Base-by-base conservation (phyloP, 1,284 basidiomycete species). In the Trichosporon ovoides region DNA sequence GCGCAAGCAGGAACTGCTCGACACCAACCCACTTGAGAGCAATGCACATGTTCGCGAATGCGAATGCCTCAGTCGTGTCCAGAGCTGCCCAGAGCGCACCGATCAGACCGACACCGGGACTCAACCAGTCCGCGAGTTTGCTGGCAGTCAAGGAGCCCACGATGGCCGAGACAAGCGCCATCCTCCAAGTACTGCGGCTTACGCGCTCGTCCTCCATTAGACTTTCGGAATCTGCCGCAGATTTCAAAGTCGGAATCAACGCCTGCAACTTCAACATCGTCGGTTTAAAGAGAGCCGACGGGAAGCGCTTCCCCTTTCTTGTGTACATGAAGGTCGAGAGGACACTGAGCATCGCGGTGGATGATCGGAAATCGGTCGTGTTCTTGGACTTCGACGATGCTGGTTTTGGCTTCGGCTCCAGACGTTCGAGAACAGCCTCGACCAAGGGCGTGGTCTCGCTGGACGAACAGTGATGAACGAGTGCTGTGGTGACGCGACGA, bases 401-500 rank as follows among this genome's bases (percentile, higher is more conserved):
- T 1, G 38, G 43, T 2, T 60, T 52, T 13, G 59, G 55, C 12
- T 36, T 54, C 13, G 57, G 54, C 1, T 59, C 63, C 35, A 72
- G 19, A 3, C 65, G 65, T 14, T 53, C 53, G 11, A 78, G 50
- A 11, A 78, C 59, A 4, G 66, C 66, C 24, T 90, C 85, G 1
- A 83, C 80, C 3, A 91, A 65, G 0, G 82, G 73, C 7, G 81
- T 72, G 66, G 89, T 88, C 55, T 85, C 82, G 19, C 86, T 80
- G 59, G 86, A 85, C 66, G 69, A 64, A 43, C 86, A 86, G 69
- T 93, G 89, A 71, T 93, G 91, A 5, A 88, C 83, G 16, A 91
- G 76, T 0, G 90, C 86, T 0, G 88, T 93, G 5, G 89, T 74
- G 2, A 87, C 79, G 19, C 67, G 62, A 31, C 60, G 61, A 20